phyloP scores from a whole-genome alignment of 2,329 filamentous ascomycete species.

The Cytospora piceicola region DNA sequence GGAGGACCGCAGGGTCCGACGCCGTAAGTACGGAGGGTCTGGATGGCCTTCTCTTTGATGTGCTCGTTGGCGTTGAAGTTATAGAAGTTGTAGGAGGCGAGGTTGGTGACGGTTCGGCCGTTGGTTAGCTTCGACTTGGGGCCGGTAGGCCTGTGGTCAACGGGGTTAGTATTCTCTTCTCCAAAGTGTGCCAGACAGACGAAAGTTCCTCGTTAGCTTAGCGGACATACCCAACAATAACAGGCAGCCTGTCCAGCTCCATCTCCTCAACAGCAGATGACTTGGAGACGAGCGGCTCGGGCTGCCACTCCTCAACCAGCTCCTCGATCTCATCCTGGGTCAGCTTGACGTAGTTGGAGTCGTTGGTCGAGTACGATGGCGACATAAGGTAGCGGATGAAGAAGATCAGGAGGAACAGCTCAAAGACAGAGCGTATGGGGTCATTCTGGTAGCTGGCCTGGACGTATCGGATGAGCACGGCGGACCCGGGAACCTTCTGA shows the following conservation, averaged over 20 bases:
- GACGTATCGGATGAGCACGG: slow-evolving; percentile 93
- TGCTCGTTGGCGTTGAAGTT: slow-evolving; percentile 93
- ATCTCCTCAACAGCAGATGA: slow-evolving; percentile 75
- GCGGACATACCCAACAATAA: slow-evolving; percentile 77
- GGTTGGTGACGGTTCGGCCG: slow-evolving; percentile 88
- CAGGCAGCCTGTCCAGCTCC: slow-evolving; percentile 81
- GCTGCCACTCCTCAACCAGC: slow-evolving; percentile 93
- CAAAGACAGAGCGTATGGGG: slow-evolving; percentile 88
- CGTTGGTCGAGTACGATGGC: slow-evolving; percentile 89
- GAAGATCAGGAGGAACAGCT: slow-evolving; percentile 92
- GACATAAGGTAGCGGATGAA: slow-evolving; percentile 91
- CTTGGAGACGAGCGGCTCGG: slow-evolving; percentile 82
- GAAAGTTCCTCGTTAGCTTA: neutral
- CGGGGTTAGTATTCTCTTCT: slow-evolving; percentile 5
- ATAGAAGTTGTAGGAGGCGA: slow-evolving; percentile 96
- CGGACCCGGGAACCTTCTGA: slow-evolving; percentile 89
- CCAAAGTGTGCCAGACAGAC: neutral
- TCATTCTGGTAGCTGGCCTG: slow-evolving; percentile 98
- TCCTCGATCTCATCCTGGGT: slow-evolving; percentile 97
- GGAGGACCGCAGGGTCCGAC: slow-evolving; percentile 96
- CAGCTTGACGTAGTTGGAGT: slow-evolving; percentile 85
- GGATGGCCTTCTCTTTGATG: slow-evolving; percentile 92
- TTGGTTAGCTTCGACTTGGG: slow-evolving; percentile 87
- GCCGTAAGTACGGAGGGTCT: slow-evolving; percentile 91
- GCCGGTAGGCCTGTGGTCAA: slow-evolving; percentile 70